phyloP scores from a whole-genome alignment of 2,329 filamentous ascomycete species.

The Cordyceps cateniannulata region DNA sequence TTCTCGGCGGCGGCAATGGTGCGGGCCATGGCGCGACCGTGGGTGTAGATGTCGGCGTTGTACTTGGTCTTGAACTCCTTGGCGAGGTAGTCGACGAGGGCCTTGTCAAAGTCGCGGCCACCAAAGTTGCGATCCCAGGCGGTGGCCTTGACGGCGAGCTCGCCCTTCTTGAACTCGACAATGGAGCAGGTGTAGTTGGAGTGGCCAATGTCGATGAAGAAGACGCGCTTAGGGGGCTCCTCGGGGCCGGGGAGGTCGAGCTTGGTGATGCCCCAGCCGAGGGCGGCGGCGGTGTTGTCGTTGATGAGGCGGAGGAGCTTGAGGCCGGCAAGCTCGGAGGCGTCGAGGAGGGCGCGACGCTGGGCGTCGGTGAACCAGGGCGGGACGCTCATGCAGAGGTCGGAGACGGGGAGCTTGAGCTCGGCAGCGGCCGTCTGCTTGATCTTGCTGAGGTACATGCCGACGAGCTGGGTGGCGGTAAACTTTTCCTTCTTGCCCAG shows the following conservation, averaged over 20 bases:
- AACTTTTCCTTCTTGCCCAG: constrained; percentile 93
- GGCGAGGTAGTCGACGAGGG: constrained; percentile 87
- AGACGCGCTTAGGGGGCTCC: constrained; percentile 85
- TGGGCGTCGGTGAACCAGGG: constrained; percentile 97
- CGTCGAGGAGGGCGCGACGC: constrained; percentile 82
- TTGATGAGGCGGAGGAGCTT: constrained; percentile 94
- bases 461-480: constrained; percentile 85
- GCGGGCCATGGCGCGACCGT: constrained; percentile 83
- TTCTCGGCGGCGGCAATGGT: constrained; percentile 88
- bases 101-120: constrained; percentile 95
- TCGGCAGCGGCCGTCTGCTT: constrained; percentile 81
- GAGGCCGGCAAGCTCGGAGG: constrained; percentile 86
- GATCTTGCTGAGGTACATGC: constrained; percentile 95
- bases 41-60: constrained; percentile 90
- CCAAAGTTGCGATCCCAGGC: constrained; percentile 94
- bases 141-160: constrained; percentile 87
- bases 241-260: constrained; percentile 81
- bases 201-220: constrained; percentile 92
- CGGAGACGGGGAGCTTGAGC: constrained; percentile 83
- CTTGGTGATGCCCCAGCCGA: constrained; percentile 98
- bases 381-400: constrained; percentile 89
- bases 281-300: constrained; percentile 91
- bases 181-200: constrained; percentile 92
- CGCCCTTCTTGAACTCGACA: constrained; percentile 95
- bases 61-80: constrained; percentile 96